These are phyloP conservation scores for Gnaphalium uliginosum DNA, from an alignment of 129 eudicot genomes.

Conservation along the genomic window DNA sequence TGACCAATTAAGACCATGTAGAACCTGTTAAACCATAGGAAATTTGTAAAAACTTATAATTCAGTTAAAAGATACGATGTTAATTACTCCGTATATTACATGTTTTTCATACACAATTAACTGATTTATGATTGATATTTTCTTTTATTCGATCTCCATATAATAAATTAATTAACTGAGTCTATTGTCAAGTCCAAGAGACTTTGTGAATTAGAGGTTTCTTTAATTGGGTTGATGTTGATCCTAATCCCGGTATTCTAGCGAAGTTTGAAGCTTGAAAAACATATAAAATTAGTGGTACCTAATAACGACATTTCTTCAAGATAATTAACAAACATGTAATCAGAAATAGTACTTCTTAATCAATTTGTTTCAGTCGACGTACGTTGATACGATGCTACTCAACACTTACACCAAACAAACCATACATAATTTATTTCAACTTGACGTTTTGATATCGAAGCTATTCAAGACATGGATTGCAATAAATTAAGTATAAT, in stretches of 20 bases:
- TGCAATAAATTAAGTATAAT: conserved; percentile 19
- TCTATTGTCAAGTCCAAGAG: conserved; percentile 16
- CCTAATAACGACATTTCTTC: conserved; percentile 27
- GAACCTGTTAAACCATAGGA: neutral
- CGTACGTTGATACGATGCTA: conserved; percentile 11
- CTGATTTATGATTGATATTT: neutral
- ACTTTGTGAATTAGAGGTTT: conserved; percentile 22
- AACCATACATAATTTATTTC: neutral
- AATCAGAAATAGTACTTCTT: conserved; percentile 10
- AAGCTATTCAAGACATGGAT: conserved; percentile 26
- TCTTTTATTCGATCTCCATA: neutral
- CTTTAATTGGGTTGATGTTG: conserved; percentile 22
- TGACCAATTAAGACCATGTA: neutral
- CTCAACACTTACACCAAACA: neutral
- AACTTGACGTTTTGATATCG: neutral
- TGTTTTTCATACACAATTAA: neutral
- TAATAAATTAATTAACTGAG: conserved; percentile 14
- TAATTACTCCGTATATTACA: neutral
- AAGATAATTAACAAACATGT: conserved; percentile 15
- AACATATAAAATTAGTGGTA: conserved; percentile 17
- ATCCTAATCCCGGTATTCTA: conserved; percentile 34
- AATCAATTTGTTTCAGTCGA: conserved; percentile 6
- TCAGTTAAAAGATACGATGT: neutral
- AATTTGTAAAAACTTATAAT: neutral
- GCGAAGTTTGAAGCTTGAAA: conserved; percentile 7